Conservation (phyloP, 2,329 filamentous ascomycete genomes). For the Xylaria polymorpha region DNA sequence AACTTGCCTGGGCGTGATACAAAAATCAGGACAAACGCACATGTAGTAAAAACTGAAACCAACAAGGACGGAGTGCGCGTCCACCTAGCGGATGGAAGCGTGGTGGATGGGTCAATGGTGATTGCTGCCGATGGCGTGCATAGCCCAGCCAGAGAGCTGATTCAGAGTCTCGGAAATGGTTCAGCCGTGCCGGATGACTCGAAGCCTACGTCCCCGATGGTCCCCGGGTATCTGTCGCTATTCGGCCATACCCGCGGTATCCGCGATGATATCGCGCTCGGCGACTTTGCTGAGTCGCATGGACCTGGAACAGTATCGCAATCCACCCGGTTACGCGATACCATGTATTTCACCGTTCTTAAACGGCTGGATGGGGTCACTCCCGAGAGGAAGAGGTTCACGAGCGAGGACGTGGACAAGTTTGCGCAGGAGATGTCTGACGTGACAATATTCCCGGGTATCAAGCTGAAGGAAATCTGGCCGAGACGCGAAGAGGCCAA, state of each 20-base stretch:
- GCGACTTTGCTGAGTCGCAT: slow-evolving; percentile 36
- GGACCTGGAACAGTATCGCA: slow-evolving; percentile 36
- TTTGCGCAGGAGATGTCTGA: slow-evolving; percentile 34
- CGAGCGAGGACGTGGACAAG: slow-evolving; percentile 31
- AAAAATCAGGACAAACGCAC: slow-evolving; percentile 36
- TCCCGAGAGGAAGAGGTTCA: slow-evolving; percentile 29
- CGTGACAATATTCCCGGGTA: slow-evolving; percentile 33
- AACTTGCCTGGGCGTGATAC: slow-evolving; percentile 34
- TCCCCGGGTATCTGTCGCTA: slow-evolving; percentile 26
- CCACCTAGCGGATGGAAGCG: slow-evolving; percentile 40
- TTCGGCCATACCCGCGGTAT: slow-evolving; percentile 27
- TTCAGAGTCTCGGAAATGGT: slow-evolving; percentile 25
- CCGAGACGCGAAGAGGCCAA: slow-evolving; percentile 13
- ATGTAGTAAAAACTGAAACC: slow-evolving; percentile 39
- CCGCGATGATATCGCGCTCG: slow-evolving; percentile 18
- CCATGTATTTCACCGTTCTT: slow-evolving; percentile 33
- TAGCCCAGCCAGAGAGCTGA: slow-evolving; percentile 39
- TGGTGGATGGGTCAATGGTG: slow-evolving; percentile 42
- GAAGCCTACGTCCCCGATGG: slow-evolving; percentile 28
- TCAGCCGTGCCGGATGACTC: slow-evolving; percentile 7
- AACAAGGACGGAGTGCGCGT: slow-evolving; percentile 40
- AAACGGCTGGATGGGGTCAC: slow-evolving; percentile 25
- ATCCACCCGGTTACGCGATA: slow-evolving; percentile 19
- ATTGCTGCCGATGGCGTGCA: slow-evolving; percentile 45
- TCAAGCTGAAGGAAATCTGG: slow-evolving; percentile 43